These are phyloP conservation scores for Malassezia restricta DNA, from an alignment of 1,284 basidiomycete species.

Conservation along the genomic window DNA sequence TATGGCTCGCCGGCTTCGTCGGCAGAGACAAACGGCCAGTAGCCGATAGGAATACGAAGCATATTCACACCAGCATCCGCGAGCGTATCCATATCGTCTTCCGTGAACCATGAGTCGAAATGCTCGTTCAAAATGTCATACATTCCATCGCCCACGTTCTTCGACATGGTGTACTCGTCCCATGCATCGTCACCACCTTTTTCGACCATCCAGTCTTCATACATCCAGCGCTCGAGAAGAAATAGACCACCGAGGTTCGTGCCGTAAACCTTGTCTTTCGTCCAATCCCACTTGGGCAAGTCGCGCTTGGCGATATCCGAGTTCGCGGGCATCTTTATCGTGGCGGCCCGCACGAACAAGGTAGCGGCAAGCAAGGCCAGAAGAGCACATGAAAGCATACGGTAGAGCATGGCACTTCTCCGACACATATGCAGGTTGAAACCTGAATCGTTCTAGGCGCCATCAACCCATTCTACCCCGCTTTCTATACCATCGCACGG, in stretches of 20 bases:
- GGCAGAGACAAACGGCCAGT: constrained; percentile 41
- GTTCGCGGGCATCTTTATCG: too few relatives aligned
- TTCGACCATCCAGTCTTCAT: constrained; percentile 47
- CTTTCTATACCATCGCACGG: too few relatives aligned
- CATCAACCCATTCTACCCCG: too few relatives aligned
- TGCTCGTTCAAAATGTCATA: constrained; percentile 35
- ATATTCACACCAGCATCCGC: constrained; percentile 39
- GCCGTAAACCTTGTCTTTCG: constrained; percentile 38
- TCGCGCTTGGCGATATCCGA: too few relatives aligned
- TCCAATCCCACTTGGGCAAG: constrained; percentile 37
- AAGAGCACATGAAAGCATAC: too few relatives aligned
- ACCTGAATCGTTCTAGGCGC: too few relatives aligned
- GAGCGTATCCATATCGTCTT: constrained; percentile 46
- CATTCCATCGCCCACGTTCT: constrained; percentile 32
- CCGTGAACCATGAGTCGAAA: constrained; percentile 46
- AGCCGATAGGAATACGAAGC: constrained; percentile 48
- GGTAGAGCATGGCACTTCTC: too few relatives aligned
- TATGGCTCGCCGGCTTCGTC: constrained; percentile 27
- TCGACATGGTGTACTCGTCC: constrained; percentile 47
- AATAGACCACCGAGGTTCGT: constrained; percentile 42
- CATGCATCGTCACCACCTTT: constrained; percentile 37
- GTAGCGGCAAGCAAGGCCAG: too few relatives aligned
- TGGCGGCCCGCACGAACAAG: too few relatives aligned
- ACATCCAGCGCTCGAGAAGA: constrained; percentile 47
- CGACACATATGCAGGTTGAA: too few relatives aligned